These are phyloP conservation scores for Microsporum audouinii DNA, from an alignment of 2,329 filamentous ascomycete species.

Conservation along the genomic window DNA sequence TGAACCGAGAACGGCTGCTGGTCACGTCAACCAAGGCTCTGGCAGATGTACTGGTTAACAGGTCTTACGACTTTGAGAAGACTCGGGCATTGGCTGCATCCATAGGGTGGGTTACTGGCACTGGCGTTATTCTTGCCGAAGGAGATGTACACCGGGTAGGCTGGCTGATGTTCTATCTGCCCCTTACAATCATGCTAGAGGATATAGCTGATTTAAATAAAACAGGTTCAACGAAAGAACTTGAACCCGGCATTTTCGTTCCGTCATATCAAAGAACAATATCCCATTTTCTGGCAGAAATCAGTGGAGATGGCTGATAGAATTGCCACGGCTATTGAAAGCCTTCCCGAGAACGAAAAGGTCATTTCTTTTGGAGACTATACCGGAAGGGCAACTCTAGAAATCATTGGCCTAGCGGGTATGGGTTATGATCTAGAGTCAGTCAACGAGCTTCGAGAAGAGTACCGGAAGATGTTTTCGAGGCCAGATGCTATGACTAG, in stretches of 20 bases:
- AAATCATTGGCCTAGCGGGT: slow-evolving; percentile 63
- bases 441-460: slow-evolving; percentile 42
- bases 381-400: slow-evolving; percentile 57
- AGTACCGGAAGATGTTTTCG: slow-evolving; percentile 22
- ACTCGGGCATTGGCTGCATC: slow-evolving; percentile 39
- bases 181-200: neutral
- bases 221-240: slow-evolving; percentile 54
- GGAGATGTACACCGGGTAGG: slow-evolving; percentile 73
- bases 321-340: slow-evolving; percentile 41
- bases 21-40: slow-evolving; percentile 52
- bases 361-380: slow-evolving; percentile 48
- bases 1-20: slow-evolving; percentile 54
- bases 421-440: slow-evolving; percentile 59
- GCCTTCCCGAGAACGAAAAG: slow-evolving; percentile 26
- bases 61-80: slow-evolving; percentile 60
- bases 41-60: slow-evolving; percentile 57
- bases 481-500: slow-evolving; percentile 12
- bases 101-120: slow-evolving; percentile 30
- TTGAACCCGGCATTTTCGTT: slow-evolving; percentile 78
- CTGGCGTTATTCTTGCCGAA: slow-evolving; percentile 58
- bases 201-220: neutral
- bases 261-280: slow-evolving; percentile 72
- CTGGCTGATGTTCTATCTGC: neutral
- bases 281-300: slow-evolving; percentile 75
- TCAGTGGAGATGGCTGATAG: slow-evolving; percentile 53